Base-by-base conservation (phyloP, 2,329 filamentous ascomycete genomes). In the Diaporthe ilicicola region DNA sequence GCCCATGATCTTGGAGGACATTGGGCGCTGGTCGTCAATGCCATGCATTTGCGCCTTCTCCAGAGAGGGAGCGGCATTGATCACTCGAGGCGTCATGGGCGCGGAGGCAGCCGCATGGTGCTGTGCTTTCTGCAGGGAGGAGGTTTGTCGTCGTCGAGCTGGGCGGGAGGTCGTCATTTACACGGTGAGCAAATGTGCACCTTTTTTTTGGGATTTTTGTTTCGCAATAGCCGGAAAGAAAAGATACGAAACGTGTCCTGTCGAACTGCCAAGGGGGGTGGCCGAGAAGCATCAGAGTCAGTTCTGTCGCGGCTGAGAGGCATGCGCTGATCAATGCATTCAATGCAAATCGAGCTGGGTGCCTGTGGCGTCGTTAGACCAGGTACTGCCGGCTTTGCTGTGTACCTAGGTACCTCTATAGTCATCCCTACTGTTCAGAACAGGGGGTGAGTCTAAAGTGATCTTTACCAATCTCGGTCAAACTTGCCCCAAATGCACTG, bases 41-140 rank as follows among this genome's bases (percentile, higher is more conserved):
- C 86, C 86, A 79, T 87, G 87, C 80, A 86, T 83, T 74, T 87
- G 82, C 72, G 86, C 86, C 80, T 87, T 86, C 77, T 87, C 85
- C 75, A 88, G 81, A 7, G 85, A 86, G 39, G 85, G 85, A 46
- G 81, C 84, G 70, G 86, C 86, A 77, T 88, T 86, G 77, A 88
- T 88, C 70, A 87, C 84, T 77, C 87, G 86, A 19, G 81, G 85
- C 72, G 77, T 82, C 76, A 78, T 78, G 74, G 77, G 72, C 74
- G 77, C 78, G 74, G 79, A 80, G 79, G 82, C 81, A 75, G 76
- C 78, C 71, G 79, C 74, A 76, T 79, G 77, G 72, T 82, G 79
- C 70, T 84, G 81, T 74, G 82, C 81, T 76, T 86, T 84, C 79
- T 83, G 83, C 72, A 84, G 76, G 62, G 70, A 70, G 72, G 80